A percentile compares a stretch with the other conserved stretches of the same genome.
Evolutionary conservation across 805 yeast species (phyloP).

Genomic region (Candida golubevii): DNA sequence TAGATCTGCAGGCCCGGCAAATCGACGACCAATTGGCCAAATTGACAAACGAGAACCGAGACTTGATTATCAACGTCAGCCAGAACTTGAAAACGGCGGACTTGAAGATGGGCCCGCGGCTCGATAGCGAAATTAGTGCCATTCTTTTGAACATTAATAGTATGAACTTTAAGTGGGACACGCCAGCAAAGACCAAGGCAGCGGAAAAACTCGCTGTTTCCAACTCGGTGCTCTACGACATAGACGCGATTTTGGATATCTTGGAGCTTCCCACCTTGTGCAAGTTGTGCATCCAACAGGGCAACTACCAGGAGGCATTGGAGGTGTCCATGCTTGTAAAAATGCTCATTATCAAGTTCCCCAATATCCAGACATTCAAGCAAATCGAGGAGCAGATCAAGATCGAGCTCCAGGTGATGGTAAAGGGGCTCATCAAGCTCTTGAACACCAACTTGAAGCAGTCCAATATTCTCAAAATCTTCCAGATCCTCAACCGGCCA

Average conservation of each 20-base stretch:
- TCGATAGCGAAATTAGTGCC: constrained; percentile 12
- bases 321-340: constrained; percentile 75
- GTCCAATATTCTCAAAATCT: constrained; percentile 70
- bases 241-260: constrained; percentile 71
- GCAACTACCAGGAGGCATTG: constrained; percentile 84
- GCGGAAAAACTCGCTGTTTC: constrained; percentile 20
- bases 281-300: constrained; percentile 77
- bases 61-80: constrained; percentile 41
- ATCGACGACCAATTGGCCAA: constrained; percentile 45
- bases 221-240: constrained; percentile 47
- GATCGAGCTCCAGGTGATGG: constrained; percentile 59
- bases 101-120: constrained; percentile 13
- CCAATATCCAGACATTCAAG: constrained; percentile 50
- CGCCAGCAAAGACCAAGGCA: constrained; percentile 2
- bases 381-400: constrained; percentile 50
- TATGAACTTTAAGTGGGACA: constrained; percentile 2
- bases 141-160: constrained; percentile 6
- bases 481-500: constrained; percentile 69
- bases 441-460: constrained; percentile 74
- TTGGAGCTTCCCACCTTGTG: constrained; percentile 82
- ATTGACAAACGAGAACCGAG: constrained; percentile 38
- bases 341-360: constrained; percentile 66
- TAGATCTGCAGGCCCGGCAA: constrained; percentile 51
- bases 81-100: constrained; percentile 25
- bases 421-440: constrained; percentile 61